Evolutionary conservation across 1,284 basidiomycete species (phyloP).

Genomic region (Sporisorium exsertum): DNA sequence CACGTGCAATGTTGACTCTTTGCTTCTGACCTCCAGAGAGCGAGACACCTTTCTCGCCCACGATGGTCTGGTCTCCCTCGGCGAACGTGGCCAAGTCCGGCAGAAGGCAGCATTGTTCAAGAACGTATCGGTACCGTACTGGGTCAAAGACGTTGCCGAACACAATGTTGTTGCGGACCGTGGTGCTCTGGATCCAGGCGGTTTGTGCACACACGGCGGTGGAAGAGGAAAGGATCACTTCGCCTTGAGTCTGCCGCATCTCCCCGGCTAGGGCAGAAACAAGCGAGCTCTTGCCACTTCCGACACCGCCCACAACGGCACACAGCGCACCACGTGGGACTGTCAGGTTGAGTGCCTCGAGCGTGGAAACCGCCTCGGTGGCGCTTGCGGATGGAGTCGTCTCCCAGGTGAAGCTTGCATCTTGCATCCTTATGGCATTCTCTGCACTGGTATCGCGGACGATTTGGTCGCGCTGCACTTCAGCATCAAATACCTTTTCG

Average conservation of each 20-base stretch:
- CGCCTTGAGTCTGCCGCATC: slow-evolving; percentile 24
- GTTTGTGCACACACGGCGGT: slow-evolving; percentile 7
- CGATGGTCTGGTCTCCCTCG: slow-evolving; percentile 85
- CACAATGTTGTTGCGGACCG: slow-evolving; percentile 83
- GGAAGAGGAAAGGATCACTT: slow-evolving; percentile 12
- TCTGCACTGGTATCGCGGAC: slow-evolving; percentile 11
- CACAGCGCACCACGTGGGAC: slow-evolving; percentile 79
- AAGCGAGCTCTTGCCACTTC: slow-evolving; percentile 75
- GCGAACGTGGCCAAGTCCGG: slow-evolving; percentile 68
- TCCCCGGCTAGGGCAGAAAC: slow-evolving; percentile 31
- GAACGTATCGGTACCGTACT: neutral
- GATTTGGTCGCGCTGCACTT: slow-evolving; percentile 17
- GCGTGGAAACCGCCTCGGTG: slow-evolving; percentile 72
- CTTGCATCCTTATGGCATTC: slow-evolving; percentile 10
- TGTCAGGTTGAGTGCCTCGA: slow-evolving; percentile 75
- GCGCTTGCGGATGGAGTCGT: slow-evolving; percentile 63
- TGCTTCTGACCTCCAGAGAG: slow-evolving; percentile 74
- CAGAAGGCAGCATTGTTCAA: slow-evolving; percentile 4
- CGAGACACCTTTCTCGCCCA: slow-evolving; percentile 85
- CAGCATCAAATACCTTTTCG: slow-evolving; percentile 21
- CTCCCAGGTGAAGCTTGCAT: slow-evolving; percentile 62
- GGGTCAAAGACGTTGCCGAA: slow-evolving; percentile 80
- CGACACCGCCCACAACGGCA: slow-evolving; percentile 82
- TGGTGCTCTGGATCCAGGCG: slow-evolving; percentile 69
- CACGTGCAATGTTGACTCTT: slow-evolving; percentile 78